Evolutionary conservation across 2,329 filamentous ascomycete species (phyloP), one percentile per base, ranked within the genome.

Genomic region (Venturia nashicola): DNA sequence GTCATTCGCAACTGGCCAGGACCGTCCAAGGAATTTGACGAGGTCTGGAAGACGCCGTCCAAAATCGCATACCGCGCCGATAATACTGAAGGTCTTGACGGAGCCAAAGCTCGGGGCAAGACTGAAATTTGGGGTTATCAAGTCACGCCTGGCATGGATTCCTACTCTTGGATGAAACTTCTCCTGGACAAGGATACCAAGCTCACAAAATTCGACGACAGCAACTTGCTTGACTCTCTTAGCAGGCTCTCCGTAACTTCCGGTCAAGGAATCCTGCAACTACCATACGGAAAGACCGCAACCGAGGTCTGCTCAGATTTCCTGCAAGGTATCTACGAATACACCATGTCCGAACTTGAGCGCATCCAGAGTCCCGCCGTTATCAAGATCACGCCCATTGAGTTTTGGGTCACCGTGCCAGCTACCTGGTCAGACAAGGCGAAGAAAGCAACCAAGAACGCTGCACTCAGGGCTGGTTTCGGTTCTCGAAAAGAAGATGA

Each of bases 381-480:
- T 2, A 61, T 42, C 39, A 42, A 61, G 39, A 12, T 39, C 14
- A 61, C 59, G 20, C 59, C 59, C 9, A 40, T 61, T 16, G 54
- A 57, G 27, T 57, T 57, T n/a, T 57, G 54, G 54, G 3, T 57
- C 7, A 46, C 44, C 5, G 69, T 71, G 0, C 70, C 69, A 2
- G 70, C 70, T 9, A 68, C 68, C 9, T 71, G 70, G 70, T 65
- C 65, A 3, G 70, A 71, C 46, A 44, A 65, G 20, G 70, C 68
- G 3, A 69, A 68, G 57, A 64, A 55, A 23, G 65, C 65, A 2
- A 72, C 69, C 16, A 65, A 65, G 34, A 34, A 59, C 1, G 68
- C 68, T 5, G 69, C 68, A 18, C 46, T 63, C 9, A 59, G 32
- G 7, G 68, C 67, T 23, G 68, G 68, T 3, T 71, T 70, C 54